Base-by-base conservation (phyloP, 306 rosid genomes). In the Sindora glabra region DNA sequence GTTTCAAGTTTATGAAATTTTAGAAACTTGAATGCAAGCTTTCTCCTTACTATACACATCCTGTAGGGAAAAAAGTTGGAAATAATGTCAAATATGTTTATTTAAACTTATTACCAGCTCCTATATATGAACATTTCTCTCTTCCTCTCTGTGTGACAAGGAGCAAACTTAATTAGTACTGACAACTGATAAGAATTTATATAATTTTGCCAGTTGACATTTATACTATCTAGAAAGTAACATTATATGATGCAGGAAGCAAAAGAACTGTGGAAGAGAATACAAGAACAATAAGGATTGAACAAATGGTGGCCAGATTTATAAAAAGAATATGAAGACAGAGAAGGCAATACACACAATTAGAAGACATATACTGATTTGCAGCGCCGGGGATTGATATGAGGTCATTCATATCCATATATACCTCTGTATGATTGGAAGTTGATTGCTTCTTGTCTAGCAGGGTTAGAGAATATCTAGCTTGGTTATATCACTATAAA, bases 251-350 rank as follows among this genome's bases (percentile, higher is more conserved):
- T 59, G 71, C 87, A 91, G 98, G 98, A 92, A 75, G 98, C 98
- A 40, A 82, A 92, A 68, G 98, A 85, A 2, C 82, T 92, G 21
- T 92, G 98, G 98, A 92, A 86, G 77, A 86, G 68, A 79, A 92
- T 92, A 71, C 96, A 92, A 65, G 90, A 77, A 55, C 79, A 86
- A 34, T 92, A 88, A 74, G 98, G 98, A 38, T 78, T 81, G 55
- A 92, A 80, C 76, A 92, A 92, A 66, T 92, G 98, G 98, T 95
- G 98, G 40, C 98, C 98, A 0, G 98, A 92, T 51, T 85, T 92
- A 16, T 96, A 92, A 75, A 96, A 92, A 75, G 98, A 92, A 68
- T 92, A 92, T n/a, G 98, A 92, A 78, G 98, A 92, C 72, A 88
- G 64, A 71, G 98, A 92, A 81, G 98, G 96, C 53, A 92, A 92